Conservation (phyloP, 2,329 filamentous ascomycete genomes). For the Botrytis sinoallii region DNA sequence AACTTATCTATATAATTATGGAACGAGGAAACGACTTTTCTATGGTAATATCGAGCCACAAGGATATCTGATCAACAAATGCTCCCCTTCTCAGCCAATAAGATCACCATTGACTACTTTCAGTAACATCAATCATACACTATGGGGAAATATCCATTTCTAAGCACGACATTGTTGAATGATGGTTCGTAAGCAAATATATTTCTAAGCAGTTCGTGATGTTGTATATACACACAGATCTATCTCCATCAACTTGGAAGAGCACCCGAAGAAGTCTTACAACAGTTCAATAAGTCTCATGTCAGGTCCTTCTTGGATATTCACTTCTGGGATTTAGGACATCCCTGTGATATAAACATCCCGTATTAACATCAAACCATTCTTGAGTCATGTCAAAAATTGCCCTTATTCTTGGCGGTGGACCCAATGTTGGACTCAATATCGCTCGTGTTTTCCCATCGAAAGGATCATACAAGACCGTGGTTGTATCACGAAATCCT, state of each 20-base stretch:
- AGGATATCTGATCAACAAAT: background rate
- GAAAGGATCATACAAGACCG: conserved; percentile 43
- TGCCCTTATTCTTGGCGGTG: conserved; percentile 44
- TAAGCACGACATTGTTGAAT: background rate
- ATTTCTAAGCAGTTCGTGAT: background rate
- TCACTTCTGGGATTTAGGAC: background rate
- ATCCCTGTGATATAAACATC: background rate
- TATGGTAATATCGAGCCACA: background rate
- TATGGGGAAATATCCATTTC: background rate
- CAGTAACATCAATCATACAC: background rate
- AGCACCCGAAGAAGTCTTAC: background rate
- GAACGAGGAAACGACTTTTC: background rate
- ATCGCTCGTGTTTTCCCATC: conserved; percentile 39
- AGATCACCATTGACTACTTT: background rate
- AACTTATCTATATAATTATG: background rate
- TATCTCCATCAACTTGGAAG: background rate
- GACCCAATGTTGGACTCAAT: conserved; percentile 40
- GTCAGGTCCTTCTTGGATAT: no score
- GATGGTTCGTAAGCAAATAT: background rate
- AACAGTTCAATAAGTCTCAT: background rate
- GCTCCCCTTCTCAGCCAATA: background rate
- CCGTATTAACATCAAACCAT: background rate
- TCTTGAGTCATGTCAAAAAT: conserved; percentile 9
- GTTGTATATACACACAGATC: background rate
- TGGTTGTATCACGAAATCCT: conserved; percentile 38